Percentiles rank a stretch among this genome's conserved stretches.
Conservation (phyloP, 768 basidiomycete species). For the Boletus rufocinnamomeus region DNA sequence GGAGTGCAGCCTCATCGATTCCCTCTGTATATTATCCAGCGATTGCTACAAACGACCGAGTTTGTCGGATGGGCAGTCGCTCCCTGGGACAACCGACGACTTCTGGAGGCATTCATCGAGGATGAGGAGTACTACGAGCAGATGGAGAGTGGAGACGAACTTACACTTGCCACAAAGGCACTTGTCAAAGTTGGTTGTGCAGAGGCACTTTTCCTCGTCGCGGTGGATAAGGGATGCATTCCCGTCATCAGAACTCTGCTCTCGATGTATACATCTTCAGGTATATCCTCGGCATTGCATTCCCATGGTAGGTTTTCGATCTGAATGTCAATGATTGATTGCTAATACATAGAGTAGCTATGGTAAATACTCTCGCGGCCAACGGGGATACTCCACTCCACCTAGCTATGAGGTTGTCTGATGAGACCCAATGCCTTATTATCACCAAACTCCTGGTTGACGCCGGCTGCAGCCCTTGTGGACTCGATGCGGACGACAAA, state of each 20-base stretch:
- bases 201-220: slow-evolving; percentile 6
- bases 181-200: slow-evolving; percentile 5
- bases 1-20: neutral
- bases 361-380: neutral
- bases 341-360: neutral
- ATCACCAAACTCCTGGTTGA: too few relatives aligned
- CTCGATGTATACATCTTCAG: neutral
- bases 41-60: slow-evolving; percentile 1
- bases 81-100: slow-evolving; percentile 4
- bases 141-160: neutral
- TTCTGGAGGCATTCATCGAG: slow-evolving; percentile 6
- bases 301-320: neutral
- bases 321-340: accelerated
- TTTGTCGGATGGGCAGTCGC: neutral
- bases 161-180: neutral
- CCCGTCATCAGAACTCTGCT: neutral
- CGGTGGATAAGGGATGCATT: slow-evolving; percentile 9
- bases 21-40: slow-evolving; percentile 4
- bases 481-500: too few relatives aligned
- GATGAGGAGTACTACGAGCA: neutral
- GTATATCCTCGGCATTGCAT: neutral
- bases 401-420: too few relatives aligned
- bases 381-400: slow-evolving; percentile 16
- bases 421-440: too few relatives aligned
- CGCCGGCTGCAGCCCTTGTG: too few relatives aligned